phyloP scores from a whole-genome alignment of 352 stramenopile genomes.

The Phytophthora kernoviae region DNA sequence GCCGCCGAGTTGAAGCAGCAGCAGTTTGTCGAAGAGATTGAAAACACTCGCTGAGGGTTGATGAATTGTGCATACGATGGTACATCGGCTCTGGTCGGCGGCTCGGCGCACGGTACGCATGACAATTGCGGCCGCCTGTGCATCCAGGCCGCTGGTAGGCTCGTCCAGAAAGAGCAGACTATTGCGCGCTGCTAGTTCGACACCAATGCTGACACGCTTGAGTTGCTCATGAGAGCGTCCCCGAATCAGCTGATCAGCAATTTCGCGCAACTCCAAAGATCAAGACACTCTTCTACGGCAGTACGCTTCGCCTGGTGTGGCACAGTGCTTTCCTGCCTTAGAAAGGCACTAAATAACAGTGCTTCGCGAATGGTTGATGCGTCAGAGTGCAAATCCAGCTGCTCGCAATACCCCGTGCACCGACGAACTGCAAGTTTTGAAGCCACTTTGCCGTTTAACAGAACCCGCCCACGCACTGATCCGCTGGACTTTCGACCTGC shows the following conservation, averaged over 20 bases:
- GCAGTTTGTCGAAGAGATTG: slow-evolving; percentile 77
- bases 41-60: slow-evolving; percentile 69
- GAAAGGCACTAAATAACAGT: slow-evolving; percentile 85
- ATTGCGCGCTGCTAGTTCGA: slow-evolving; percentile 85
- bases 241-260: slow-evolving; percentile 37
- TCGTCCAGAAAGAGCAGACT: too few species aligned
- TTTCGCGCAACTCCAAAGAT: slow-evolving; percentile 32
- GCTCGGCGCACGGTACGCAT: slow-evolving; percentile 16
- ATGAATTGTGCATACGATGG: slow-evolving; percentile 35
- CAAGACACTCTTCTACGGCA: slow-evolving; percentile 37
- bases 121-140: slow-evolving; percentile 71
- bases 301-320: slow-evolving; percentile 25
- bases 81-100: slow-evolving; percentile 12
- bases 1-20: slow-evolving; percentile 62
- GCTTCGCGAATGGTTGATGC: slow-evolving; percentile 87
- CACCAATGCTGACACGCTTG: slow-evolving; percentile 66
- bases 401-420: too few species aligned
- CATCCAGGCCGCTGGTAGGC: slow-evolving; percentile 67
- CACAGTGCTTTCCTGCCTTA: slow-evolving; percentile 47
- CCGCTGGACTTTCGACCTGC: slow-evolving; percentile 86
- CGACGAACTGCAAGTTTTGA: slow-evolving; percentile 32
- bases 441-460: slow-evolving; percentile 39
- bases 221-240: slow-evolving; percentile 34
- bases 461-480: slow-evolving; percentile 48
- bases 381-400: slow-evolving; percentile 87